A percentile compares a stretch with the other conserved stretches of the same genome.
phyloP scores from a whole-genome alignment of 202 grass and related monocot species.

The Schoenoplectus tabernaemontani region DNA sequence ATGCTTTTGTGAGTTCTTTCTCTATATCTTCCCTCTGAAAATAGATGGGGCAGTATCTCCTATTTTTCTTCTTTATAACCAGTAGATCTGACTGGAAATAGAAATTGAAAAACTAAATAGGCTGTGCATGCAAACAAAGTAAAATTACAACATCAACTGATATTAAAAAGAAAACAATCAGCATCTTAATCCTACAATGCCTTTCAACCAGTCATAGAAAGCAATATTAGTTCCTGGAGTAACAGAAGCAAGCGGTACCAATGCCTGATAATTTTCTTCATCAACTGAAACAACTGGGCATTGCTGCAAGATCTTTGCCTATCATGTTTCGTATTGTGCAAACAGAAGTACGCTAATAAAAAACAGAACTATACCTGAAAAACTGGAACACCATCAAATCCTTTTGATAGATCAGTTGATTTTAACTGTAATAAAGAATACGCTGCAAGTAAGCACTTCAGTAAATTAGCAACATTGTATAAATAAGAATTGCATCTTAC shows the following conservation, averaged over 20 bases:
- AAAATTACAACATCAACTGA: background rate
- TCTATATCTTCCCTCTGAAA: conserved; percentile 99
- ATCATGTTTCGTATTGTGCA: background rate
- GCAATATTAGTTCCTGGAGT: background rate
- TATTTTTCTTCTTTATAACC: conserved; percentile 92
- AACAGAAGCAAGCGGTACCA: background rate
- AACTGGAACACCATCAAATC: conserved; percentile 97
- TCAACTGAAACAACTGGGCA: background rate
- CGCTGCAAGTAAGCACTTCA: background rate
- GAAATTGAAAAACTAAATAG: conserved; percentile 21
- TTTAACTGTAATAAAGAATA: conserved; percentile 59
- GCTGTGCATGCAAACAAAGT: background rate
- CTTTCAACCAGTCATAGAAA: background rate
- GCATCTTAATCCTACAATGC: background rate
- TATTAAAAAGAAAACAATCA: background rate
- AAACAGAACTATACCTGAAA: conserved; percentile 62
- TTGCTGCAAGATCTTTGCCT: background rate
- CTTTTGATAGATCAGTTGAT: conserved; percentile 48
- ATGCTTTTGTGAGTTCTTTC: conserved; percentile 63
- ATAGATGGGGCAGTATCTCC: conserved; percentile 86
- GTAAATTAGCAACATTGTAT: background rate
- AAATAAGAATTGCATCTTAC: background rate
- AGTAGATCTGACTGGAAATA: conserved; percentile 75
- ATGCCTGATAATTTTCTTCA: background rate
- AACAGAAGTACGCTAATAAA: background rate